Evolutionary conservation across 140 eudicot species (phyloP).

Genomic region (Stevia rebaudiana): DNA sequence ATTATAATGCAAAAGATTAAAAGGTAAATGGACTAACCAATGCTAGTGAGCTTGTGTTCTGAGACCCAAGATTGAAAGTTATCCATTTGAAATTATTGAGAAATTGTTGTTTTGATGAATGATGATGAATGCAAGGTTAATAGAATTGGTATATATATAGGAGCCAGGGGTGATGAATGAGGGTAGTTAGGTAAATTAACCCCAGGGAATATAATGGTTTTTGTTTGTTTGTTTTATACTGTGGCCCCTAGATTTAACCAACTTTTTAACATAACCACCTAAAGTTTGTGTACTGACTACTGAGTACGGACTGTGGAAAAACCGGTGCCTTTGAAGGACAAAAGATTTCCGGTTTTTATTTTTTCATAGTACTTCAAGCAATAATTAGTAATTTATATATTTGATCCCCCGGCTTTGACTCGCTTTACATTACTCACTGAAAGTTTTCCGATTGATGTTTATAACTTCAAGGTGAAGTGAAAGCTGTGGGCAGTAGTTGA

Average conservation of each 20-base stretch:
- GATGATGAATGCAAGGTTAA: conserved; percentile 26
- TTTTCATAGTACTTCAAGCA: background rate
- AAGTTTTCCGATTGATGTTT: background rate
- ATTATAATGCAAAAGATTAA: background rate
- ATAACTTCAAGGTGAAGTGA: background rate
- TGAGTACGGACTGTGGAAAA: conserved; percentile 2
- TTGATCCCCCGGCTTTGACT: background rate
- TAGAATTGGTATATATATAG: conserved; percentile 18
- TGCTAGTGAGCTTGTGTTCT: conserved; percentile 80
- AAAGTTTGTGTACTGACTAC: background rate
- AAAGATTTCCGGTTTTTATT: background rate
- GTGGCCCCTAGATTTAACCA: conserved; percentile 38
- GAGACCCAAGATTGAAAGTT: conserved; percentile 76
- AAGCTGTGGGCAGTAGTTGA: conserved; percentile 24
- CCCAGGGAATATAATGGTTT: background rate
- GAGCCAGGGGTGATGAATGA: conserved; percentile 3
- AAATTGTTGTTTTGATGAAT: conserved; percentile 22
- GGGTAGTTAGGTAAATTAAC: conserved; percentile 24
- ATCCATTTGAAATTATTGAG: conserved; percentile 37
- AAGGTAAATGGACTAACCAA: conserved; percentile 39
- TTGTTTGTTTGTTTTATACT: background rate
- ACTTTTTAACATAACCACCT: background rate
- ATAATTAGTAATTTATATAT: background rate
- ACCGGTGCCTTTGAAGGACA: conserved; percentile 5
- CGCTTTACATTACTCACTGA: background rate